Evolutionary conservation across 1,284 basidiomycete species (phyloP).

Genomic region (Peniophora sp.): DNA sequence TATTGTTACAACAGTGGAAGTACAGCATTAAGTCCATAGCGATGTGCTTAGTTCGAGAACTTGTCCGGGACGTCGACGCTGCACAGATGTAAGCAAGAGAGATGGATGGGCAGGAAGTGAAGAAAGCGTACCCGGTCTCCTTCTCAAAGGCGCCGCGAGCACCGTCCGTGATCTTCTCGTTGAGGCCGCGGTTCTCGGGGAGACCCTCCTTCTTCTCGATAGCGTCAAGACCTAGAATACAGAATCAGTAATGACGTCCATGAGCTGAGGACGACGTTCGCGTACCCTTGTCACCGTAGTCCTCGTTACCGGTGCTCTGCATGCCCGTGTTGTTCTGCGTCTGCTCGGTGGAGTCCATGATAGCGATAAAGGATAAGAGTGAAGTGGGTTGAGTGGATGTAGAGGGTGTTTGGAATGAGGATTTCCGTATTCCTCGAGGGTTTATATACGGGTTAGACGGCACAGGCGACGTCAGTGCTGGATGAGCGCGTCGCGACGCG

Average conservation of each 20-base stretch:
- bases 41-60: neutral
- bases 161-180: neutral
- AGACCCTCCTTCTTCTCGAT: neutral
- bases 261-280: neutral
- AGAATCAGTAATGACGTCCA: neutral
- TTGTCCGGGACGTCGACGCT: neutral
- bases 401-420: too few species aligned
- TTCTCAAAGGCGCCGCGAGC: neutral
- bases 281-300: conserved; percentile 1
- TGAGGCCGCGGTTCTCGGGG: neutral
- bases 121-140: neutral
- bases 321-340: too few species aligned
- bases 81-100: neutral
- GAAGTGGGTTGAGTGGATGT: too few species aligned
- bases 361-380: too few species aligned
- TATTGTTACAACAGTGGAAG: too few species aligned
- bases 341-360: too few species aligned
- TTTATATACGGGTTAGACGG: too few species aligned
- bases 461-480: too few species aligned
- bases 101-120: neutral
- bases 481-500: too few species aligned
- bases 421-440: too few species aligned
- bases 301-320: neutral
- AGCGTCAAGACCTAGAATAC: neutral
- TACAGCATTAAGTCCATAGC: neutral